Conservation (phyloP, 345 rosid genomes). For the Salix udensis region DNA sequence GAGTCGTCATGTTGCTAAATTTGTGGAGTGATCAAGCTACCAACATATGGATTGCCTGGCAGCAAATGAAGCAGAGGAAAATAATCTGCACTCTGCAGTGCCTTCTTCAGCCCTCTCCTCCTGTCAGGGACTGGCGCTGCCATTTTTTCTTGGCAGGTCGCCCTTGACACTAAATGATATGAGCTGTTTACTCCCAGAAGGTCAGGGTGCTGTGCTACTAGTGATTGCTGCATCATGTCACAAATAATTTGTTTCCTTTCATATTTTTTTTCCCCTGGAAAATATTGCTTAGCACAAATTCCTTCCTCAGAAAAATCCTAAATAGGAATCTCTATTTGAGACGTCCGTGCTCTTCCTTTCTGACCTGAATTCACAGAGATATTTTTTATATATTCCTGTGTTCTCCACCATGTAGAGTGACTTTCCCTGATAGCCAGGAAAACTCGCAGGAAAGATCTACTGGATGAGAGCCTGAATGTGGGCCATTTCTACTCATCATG, state of each 20-base stretch:
- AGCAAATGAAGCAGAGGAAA: background rate
- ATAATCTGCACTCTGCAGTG: background rate
- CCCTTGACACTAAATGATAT: too few species aligned
- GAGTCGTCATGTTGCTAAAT: background rate
- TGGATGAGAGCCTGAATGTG: background rate
- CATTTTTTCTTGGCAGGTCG: background rate
- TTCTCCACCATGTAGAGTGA: constrained; percentile 13
- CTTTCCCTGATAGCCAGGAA: constrained; percentile 17
- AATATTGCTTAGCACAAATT: background rate
- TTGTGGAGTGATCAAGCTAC: too few species aligned
- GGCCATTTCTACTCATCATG: background rate
- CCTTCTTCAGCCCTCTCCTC: background rate
- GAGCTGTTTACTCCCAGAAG: too few species aligned
- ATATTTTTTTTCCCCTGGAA: background rate
- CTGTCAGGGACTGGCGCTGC: background rate
- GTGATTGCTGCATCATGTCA: too few species aligned
- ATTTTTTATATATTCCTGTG: constrained; percentile 1
- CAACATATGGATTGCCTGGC: too few species aligned
- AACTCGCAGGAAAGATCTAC: constrained; percentile 7
- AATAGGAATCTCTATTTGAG: background rate
- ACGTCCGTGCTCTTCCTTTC: background rate
- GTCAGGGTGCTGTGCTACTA: too few species aligned
- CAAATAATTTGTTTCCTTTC: background rate
- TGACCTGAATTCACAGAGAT: constrained; percentile 15
- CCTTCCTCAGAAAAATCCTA: background rate